These are phyloP conservation scores for Holtermanniella nyarrowii DNA, from an alignment of 768 basidiomycete genomes.

Conservation along the genomic window DNA sequence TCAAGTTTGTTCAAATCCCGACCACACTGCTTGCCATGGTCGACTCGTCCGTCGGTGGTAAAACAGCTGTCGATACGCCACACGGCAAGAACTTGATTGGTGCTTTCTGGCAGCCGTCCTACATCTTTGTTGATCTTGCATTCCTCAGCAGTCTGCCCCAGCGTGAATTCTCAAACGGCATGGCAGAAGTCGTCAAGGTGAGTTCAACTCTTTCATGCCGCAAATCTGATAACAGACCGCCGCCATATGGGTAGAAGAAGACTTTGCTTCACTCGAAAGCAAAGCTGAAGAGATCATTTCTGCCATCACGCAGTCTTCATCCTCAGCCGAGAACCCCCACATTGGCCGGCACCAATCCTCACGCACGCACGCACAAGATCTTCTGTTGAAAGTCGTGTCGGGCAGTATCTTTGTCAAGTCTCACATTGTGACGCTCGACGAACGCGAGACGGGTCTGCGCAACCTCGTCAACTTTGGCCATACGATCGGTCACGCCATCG, in stretches of 20 bases:
- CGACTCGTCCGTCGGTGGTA: constrained; percentile 92
- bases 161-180: constrained; percentile 94
- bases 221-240: constrained; percentile 59
- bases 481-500: constrained; percentile 95
- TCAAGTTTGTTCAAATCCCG: constrained; percentile 90
- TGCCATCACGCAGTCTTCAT: constrained; percentile 61
- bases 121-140: constrained; percentile 92
- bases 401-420: constrained; percentile 92
- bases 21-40: constrained; percentile 97
- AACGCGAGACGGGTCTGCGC: constrained; percentile 89
- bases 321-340: constrained; percentile 49
- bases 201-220: constrained; percentile 16
- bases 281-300: constrained; percentile 68
- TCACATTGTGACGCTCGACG: constrained; percentile 92
- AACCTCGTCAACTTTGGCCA: constrained; percentile 99
- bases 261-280: constrained; percentile 80
- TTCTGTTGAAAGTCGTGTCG: constrained; percentile 81
- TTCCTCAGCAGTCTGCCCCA: constrained; percentile 87
- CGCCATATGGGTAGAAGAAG: constrained; percentile 91
- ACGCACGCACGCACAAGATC: constrained; percentile 59
- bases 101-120: constrained; percentile 95
- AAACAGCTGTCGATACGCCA: constrained; percentile 98
- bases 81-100: constrained; percentile 98
- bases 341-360: constrained; percentile 45
- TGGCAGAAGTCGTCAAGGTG: constrained; percentile 97